These are phyloP conservation scores for Mycena epipterygia DNA, from an alignment of 768 basidiomycete species.

Conservation along the genomic window DNA sequence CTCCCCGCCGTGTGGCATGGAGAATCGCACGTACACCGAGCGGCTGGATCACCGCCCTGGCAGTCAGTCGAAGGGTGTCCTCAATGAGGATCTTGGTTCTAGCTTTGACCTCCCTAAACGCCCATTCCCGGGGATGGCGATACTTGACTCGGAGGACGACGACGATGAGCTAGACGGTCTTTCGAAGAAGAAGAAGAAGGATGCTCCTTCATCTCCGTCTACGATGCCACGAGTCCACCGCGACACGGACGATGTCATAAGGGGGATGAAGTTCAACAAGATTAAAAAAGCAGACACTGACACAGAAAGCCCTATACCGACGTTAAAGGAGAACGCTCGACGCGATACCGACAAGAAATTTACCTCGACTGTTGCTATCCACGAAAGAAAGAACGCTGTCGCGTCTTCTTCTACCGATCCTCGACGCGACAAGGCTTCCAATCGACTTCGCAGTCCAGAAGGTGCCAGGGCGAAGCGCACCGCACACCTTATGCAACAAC, in stretches of 20 bases:
- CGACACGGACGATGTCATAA: slow-evolving; percentile 21
- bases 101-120: neutral
- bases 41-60: neutral
- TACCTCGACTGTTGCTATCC: too few relatives aligned
- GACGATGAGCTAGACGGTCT: slow-evolving; percentile 24
- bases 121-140: neutral
- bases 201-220: neutral
- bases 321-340: slow-evolving; percentile 33
- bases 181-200: neutral
- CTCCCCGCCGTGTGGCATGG: neutral
- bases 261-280: slow-evolving; percentile 21
- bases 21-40: neutral
- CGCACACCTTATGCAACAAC: neutral
- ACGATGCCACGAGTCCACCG: neutral
- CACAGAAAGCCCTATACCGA: neutral
- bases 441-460: neutral
- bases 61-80: slow-evolving; percentile 9
- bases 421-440: slow-evolving; percentile 24
- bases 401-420: slow-evolving; percentile 17
- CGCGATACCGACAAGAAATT: neutral
- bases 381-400: slow-evolving; percentile 15
- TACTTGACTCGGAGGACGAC: slow-evolving; percentile 1
- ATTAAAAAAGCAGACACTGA: slow-evolving; percentile 1
- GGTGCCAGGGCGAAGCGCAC: neutral
- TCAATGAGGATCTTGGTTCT: slow-evolving; percentile 15